Conservation (phyloP, 257 asterid genomes). For the Eucommia ulmoides region DNA sequence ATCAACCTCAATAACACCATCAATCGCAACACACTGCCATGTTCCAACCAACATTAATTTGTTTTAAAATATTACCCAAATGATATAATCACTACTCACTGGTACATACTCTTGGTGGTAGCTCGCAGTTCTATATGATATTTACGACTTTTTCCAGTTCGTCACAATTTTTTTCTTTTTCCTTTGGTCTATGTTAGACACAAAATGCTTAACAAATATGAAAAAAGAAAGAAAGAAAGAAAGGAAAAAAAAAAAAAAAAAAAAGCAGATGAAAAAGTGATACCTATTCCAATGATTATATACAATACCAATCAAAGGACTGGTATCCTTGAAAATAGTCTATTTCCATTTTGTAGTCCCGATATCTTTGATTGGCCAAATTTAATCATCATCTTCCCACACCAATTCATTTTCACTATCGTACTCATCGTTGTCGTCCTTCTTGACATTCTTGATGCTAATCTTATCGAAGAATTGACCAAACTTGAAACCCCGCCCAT, state of each 20-base stretch:
- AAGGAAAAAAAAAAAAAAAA: neutral
- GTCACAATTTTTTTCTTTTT: constrained; percentile 49
- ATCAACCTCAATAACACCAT: constrained; percentile 63
- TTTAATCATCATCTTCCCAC: constrained; percentile 91
- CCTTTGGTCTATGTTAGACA: constrained; percentile 87
- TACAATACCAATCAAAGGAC: constrained; percentile 79
- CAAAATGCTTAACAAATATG: no score
- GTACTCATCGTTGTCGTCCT: constrained; percentile 55
- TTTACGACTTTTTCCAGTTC: constrained; percentile 82
- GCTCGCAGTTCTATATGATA: constrained; percentile 82
- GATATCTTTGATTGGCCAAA: constrained; percentile 74
- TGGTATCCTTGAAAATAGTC: constrained; percentile 66
- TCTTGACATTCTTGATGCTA: constrained; percentile 70
- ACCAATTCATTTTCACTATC: constrained; percentile 66
- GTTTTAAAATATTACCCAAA: no score
- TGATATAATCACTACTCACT: neutral
- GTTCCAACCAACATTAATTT: no score
- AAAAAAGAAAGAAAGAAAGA: no score
- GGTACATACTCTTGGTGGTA: constrained; percentile 77
- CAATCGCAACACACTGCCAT: constrained; percentile 84
- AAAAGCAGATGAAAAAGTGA: no score
- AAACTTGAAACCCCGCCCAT: constrained; percentile 84
- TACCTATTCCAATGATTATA: constrained; percentile 94
- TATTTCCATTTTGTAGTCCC: constrained; percentile 84
- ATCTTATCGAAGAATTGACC: constrained; percentile 77